Conservation (phyloP, 805 yeast genomes). For the Metschnikowia peoriensis region DNA sequence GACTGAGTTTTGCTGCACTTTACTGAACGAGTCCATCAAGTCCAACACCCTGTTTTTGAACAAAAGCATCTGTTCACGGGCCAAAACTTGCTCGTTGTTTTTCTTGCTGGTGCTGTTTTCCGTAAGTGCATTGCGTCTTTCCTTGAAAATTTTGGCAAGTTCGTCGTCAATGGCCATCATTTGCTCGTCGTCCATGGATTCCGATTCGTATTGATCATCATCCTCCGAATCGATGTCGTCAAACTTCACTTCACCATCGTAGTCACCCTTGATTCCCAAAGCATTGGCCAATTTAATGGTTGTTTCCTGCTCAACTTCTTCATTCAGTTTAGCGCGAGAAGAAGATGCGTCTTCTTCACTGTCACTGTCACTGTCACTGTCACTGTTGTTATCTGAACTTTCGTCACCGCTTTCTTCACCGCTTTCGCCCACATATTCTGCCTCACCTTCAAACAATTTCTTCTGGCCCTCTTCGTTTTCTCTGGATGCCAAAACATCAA, state of each 20-base stretch:
- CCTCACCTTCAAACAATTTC: slow-evolving; percentile 65
- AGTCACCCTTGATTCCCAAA: slow-evolving; percentile 54
- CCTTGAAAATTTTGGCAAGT: slow-evolving; percentile 77
- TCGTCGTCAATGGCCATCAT: slow-evolving; percentile 94
- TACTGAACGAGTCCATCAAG: slow-evolving; percentile 62
- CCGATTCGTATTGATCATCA: slow-evolving; percentile 56
- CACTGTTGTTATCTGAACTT: slow-evolving; percentile 11
- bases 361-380: background rate
- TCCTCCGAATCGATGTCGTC: slow-evolving; percentile 44
- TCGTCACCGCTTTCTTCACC: background rate
- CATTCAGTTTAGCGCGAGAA: slow-evolving; percentile 11
- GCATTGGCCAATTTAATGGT: slow-evolving; percentile 68
- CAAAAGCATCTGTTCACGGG: slow-evolving; percentile 73
- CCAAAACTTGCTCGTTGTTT: slow-evolving; percentile 71
- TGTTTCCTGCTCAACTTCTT: slow-evolving; percentile 42
- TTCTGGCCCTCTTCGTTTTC: slow-evolving; percentile 84
- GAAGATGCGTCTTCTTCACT: slow-evolving; percentile 14
- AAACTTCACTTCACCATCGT: slow-evolving; percentile 45
- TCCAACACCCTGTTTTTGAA: slow-evolving; percentile 81
- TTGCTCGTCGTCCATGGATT: slow-evolving; percentile 90
- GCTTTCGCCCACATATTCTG: slow-evolving; percentile 25
- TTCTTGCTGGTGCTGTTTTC: slow-evolving; percentile 51
- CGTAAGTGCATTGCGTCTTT: slow-evolving; percentile 67
- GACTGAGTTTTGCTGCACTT: slow-evolving; percentile 40
- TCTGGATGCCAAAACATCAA: slow-evolving; percentile 45